phyloP scores from a whole-genome alignment of 192 early-diverging fungal genomes.

The Backusella sp. region DNA sequence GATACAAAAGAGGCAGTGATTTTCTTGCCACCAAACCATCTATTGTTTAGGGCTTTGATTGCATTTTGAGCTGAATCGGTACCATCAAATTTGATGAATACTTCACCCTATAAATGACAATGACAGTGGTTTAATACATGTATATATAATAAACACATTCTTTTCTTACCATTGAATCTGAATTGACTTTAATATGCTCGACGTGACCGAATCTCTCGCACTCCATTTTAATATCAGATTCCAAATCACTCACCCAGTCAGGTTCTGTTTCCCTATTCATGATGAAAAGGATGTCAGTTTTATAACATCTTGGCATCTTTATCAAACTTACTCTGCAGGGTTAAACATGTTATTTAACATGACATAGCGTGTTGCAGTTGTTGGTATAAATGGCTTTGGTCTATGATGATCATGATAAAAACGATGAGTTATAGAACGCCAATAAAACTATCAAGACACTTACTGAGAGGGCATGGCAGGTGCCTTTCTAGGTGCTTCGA shows the following conservation, averaged over 20 bases:
- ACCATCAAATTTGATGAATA: slow-evolving; percentile 82
- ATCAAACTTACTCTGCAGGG: slow-evolving; percentile 66
- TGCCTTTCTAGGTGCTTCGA: slow-evolving; percentile 28
- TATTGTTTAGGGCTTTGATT: slow-evolving; percentile 68
- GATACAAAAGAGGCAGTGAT: slow-evolving; percentile 34
- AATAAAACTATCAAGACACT: not conserved
- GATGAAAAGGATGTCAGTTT: not conserved
- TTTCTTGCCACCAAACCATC: slow-evolving; percentile 91
- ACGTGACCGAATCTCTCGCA: slow-evolving; percentile 77
- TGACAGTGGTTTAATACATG: not conserved
- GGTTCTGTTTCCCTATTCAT: slow-evolving; percentile 70
- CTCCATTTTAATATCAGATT: slow-evolving; percentile 82
- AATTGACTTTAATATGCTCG: slow-evolving; percentile 72
- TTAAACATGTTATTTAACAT: slow-evolving; percentile 89
- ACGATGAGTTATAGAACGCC: slow-evolving; percentile 1
- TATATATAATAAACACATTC: too few species aligned
- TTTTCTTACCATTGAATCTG: slow-evolving; percentile 51
- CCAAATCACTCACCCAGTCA: slow-evolving; percentile 82
- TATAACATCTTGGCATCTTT: not conserved
- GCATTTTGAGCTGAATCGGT: slow-evolving; percentile 65
- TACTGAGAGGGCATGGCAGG: slow-evolving; percentile 14
- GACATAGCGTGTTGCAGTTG: slow-evolving; percentile 59
- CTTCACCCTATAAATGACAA: slow-evolving; percentile 56
- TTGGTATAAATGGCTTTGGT: slow-evolving; percentile 46
- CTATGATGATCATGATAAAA: slow-evolving; percentile 17